Percentiles rank a stretch among this genome's conserved stretches.
Conservation (phyloP, 768 basidiomycete species). For the Astraeus odoratus region DNA sequence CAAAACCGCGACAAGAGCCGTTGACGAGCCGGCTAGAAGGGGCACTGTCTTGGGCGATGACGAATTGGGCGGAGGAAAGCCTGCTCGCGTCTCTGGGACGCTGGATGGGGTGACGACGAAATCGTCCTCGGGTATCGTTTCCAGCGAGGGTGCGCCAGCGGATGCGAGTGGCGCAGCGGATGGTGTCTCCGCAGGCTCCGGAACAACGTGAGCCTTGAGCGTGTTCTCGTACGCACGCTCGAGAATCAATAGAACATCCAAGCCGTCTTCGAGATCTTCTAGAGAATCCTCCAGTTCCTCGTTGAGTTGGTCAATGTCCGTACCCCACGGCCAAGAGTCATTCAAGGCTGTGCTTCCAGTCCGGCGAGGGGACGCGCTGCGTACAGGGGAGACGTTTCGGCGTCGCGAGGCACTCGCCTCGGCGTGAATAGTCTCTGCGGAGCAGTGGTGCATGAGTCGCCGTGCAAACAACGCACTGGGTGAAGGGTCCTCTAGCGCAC, state of each 20-base stretch:
- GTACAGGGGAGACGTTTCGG: conserved; percentile 31
- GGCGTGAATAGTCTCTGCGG: conserved; percentile 40
- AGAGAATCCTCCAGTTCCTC: conserved; percentile 37
- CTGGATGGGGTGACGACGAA: neutral
- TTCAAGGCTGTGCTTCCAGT: conserved; percentile 23
- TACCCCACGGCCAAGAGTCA: conserved; percentile 25
- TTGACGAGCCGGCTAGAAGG: conserved; percentile 57
- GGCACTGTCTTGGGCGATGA: conserved; percentile 24
- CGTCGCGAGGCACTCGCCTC: conserved; percentile 6
- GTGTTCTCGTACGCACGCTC: conserved; percentile 66
- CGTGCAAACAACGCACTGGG: conserved; percentile 60
- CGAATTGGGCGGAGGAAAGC: conserved; percentile 11
- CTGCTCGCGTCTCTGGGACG: neutral
- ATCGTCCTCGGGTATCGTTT: conserved; percentile 18
- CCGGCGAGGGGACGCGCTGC: conserved; percentile 38
- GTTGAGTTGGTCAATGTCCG: conserved; percentile 36
- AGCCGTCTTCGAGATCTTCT: conserved; percentile 63
- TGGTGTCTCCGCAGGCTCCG: conserved; percentile 18
- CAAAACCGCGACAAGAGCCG: conserved; percentile 59
- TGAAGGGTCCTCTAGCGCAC: conserved; percentile 34
- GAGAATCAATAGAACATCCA: conserved; percentile 62
- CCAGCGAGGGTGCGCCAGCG: conserved; percentile 10
- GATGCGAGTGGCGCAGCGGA: conserved; percentile 2
- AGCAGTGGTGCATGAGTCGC: conserved; percentile 81
- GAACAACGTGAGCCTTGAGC: conserved; percentile 50